These are phyloP conservation scores for Exophiala lecanii-corni DNA, from an alignment of 2,329 filamentous ascomycete species.

Conservation along the genomic window DNA sequence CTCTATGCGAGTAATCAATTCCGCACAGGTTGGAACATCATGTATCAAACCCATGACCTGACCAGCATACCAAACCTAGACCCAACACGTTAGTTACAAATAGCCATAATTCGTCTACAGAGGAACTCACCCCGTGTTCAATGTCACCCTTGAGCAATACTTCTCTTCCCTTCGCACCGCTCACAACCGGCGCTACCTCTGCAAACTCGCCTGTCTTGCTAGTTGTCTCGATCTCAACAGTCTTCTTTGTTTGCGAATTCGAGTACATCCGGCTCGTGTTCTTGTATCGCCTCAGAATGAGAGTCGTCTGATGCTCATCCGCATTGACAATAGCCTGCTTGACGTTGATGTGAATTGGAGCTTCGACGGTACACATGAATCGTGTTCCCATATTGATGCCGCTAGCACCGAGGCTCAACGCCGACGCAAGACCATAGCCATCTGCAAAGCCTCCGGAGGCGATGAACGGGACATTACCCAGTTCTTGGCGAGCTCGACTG, in stretches of 20 bases:
- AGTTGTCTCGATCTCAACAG: neutral
- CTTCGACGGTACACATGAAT: slow-evolving; percentile 92
- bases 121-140: slow-evolving; percentile 1
- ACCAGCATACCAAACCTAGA: slow-evolving; percentile 1
- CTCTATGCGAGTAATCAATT: neutral
- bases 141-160: slow-evolving; percentile 1
- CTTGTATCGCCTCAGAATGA: neutral
- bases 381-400: slow-evolving; percentile 97
- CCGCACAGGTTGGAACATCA: slow-evolving; percentile 1
- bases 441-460: slow-evolving; percentile 92
- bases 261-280: slow-evolving; percentile 4
- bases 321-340: slow-evolving; percentile 82
- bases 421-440: slow-evolving; percentile 83
- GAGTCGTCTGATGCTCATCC: slow-evolving; percentile 3
- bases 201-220: slow-evolving; percentile 1
- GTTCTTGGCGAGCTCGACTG: slow-evolving; percentile 73
- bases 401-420: slow-evolving; percentile 78
- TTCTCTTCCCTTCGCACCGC: slow-evolving; percentile 1
- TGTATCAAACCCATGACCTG: slow-evolving; percentile 3
- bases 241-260: slow-evolving; percentile 1
- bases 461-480: slow-evolving; percentile 80
- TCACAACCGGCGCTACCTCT: neutral
- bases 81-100: neutral
- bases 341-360: slow-evolving; percentile 88
- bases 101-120: neutral